A percentile compares a stretch with the other conserved stretches of the same genome.
Evolutionary conservation across 176 grass and related monocot genomes (phyloP).

Genomic region (Leersia perrieri): DNA sequence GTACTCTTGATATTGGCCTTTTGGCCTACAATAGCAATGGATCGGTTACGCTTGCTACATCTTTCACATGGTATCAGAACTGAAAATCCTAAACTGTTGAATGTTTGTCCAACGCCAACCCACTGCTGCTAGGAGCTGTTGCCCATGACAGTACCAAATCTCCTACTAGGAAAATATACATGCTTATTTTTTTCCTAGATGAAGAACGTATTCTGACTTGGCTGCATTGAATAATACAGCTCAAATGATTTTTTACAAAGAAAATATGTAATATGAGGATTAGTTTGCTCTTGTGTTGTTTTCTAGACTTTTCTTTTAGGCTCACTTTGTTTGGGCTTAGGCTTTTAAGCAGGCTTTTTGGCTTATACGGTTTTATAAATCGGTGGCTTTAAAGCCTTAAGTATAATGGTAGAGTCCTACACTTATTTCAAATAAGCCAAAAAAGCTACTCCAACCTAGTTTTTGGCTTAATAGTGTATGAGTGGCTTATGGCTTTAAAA

Average conservation of each 20-base stretch:
- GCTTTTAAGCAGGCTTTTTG: no score
- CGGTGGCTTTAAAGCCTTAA: no score
- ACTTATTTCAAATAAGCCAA: no score
- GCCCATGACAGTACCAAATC: neutral
- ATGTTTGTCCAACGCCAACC: neutral
- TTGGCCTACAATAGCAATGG: constrained; percentile 6
- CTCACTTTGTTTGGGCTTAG: no score
- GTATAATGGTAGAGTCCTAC: no score
- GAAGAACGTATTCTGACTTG: neutral
- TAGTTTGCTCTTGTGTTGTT: neutral
- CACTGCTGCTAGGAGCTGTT: neutral
- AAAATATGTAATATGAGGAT: neutral
- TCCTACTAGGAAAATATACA: neutral
- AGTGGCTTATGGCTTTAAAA: no score
- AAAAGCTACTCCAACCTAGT: no score
- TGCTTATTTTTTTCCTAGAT: neutral
- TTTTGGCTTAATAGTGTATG: no score
- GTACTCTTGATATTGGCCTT: no score
- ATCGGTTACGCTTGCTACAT: neutral
- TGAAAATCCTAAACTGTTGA: neutral
- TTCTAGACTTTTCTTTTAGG: no score
- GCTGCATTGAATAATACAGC: neutral
- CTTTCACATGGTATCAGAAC: neutral
- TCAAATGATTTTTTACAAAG: no score
- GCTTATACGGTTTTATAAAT: no score